Evolutionary conservation across 2,329 filamentous ascomycete species (phyloP).

Genomic region (Diaporthe destruens): DNA sequence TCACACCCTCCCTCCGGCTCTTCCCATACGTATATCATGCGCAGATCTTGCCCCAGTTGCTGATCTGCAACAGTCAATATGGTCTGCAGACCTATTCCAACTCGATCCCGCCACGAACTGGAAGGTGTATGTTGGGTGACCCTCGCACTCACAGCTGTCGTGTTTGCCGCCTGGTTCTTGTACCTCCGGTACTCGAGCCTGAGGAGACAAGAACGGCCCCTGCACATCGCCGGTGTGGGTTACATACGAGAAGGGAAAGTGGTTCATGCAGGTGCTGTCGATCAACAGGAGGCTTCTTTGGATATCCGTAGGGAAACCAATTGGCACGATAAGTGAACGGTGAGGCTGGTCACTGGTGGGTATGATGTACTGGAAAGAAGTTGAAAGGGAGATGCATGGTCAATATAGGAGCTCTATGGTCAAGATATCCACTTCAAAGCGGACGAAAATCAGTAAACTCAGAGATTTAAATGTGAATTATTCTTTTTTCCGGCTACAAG

Average conservation of each 20-base stretch:
- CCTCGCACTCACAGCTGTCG: conserved; percentile 13
- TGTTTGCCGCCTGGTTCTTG: conserved; percentile 30
- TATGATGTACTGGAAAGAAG: too few species aligned
- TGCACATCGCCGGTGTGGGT: conserved; percentile 7
- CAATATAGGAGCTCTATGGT: too few species aligned
- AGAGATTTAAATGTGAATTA: background rate
- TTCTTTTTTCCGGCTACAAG: background rate
- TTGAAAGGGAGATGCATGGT: too few species aligned
- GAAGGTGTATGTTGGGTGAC: conserved; percentile 32
- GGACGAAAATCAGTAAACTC: too few species aligned
- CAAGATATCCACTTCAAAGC: too few species aligned
- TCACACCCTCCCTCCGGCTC: too few species aligned
- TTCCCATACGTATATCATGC: background rate
- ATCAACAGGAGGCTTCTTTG: background rate
- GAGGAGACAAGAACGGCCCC: background rate
- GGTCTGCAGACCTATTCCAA: conserved; percentile 34
- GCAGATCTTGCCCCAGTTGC: background rate
- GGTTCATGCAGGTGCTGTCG: background rate
- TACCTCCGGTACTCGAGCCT: conserved; percentile 16
- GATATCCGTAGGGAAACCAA: background rate
- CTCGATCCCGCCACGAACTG: conserved; percentile 11
- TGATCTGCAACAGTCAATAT: conserved; percentile 20
- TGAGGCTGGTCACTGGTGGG: too few species aligned
- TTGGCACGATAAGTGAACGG: background rate
- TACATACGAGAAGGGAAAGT: background rate